Evolutionary conservation across 495 filamentous ascomycete species (phyloP).

Genomic region (Astrothelium subdiscretum): DNA sequence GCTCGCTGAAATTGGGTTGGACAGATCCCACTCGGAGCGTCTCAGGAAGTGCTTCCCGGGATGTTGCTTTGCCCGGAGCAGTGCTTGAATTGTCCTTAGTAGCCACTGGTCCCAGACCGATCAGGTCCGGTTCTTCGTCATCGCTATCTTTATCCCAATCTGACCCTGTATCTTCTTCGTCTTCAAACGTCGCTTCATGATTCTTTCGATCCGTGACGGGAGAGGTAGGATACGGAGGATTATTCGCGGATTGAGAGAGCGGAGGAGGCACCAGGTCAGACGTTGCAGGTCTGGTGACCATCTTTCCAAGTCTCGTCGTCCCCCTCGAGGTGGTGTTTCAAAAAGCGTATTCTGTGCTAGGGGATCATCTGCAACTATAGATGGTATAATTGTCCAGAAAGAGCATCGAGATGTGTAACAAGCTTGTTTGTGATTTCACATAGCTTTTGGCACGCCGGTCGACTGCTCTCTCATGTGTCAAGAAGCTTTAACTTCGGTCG

Average conservation of each 20-base stretch:
- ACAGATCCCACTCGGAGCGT: background rate
- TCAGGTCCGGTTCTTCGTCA: conserved; percentile 1
- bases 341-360: background rate
- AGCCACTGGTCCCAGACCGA: background rate
- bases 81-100: background rate
- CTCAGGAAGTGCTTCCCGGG: background rate
- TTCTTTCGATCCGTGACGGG: conserved; percentile 6
- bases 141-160: conserved; percentile 4
- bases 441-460: background rate
- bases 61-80: background rate
- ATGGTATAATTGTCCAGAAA: no score
- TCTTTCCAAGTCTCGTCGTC: background rate
- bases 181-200: background rate
- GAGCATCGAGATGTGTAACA: no score
- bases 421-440: no score
- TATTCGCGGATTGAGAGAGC: conserved; percentile 19
- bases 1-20: no score
- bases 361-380: background rate
- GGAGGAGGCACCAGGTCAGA: conserved; percentile 17
- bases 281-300: conserved; percentile 6
- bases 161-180: background rate
- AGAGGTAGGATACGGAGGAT: conserved; percentile 23
- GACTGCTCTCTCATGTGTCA: background rate
- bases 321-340: background rate
- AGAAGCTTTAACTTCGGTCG: background rate